Conservation (phyloP, 2,329 filamentous ascomycete genomes). For the Thielaviopsis cerberus region DNA sequence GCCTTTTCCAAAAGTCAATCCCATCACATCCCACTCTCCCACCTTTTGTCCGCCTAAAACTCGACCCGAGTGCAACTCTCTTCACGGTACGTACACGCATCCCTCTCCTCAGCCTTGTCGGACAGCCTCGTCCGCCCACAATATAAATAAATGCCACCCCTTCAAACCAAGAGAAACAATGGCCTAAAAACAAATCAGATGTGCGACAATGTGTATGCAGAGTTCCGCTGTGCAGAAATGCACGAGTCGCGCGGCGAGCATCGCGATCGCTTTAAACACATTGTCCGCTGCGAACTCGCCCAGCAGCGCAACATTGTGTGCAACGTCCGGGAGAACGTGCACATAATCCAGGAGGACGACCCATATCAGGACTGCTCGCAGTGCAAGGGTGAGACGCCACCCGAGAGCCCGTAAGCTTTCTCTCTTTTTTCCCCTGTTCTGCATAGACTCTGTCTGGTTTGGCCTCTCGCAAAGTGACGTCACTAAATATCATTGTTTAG, state of each 20-base stretch:
- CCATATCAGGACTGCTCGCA: conserved; percentile 7
- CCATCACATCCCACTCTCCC: no score
- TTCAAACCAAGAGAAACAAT: no score
- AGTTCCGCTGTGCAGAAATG: conserved; percentile 9
- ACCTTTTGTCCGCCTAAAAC: not conserved
- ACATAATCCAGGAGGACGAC: conserved; percentile 11
- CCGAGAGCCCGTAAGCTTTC: conserved; percentile 8
- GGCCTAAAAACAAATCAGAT: no score
- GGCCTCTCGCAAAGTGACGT: not conserved
- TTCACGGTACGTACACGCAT: not conserved
- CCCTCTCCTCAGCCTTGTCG: not conserved
- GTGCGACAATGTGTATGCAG: conserved; percentile 11
- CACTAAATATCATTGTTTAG: not conserved
- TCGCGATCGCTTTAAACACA: conserved; percentile 9
- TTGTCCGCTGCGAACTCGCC: conserved; percentile 8
- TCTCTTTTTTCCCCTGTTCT: not conserved
- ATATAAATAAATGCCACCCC: no score
- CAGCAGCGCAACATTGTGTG: conserved; percentile 2
- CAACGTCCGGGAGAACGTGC: conserved; percentile 5
- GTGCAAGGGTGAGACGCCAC: conserved; percentile 11
- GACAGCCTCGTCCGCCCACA: not conserved
- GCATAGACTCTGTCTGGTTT: not conserved
- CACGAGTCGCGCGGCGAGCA: conserved; percentile 7
- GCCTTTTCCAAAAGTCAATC: no score
- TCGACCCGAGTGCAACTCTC: not conserved